Evolutionary conservation across 306 rosid species (phyloP), one percentile per base, ranked within the genome.

Genomic region (Quercus aquifolioides): DNA sequence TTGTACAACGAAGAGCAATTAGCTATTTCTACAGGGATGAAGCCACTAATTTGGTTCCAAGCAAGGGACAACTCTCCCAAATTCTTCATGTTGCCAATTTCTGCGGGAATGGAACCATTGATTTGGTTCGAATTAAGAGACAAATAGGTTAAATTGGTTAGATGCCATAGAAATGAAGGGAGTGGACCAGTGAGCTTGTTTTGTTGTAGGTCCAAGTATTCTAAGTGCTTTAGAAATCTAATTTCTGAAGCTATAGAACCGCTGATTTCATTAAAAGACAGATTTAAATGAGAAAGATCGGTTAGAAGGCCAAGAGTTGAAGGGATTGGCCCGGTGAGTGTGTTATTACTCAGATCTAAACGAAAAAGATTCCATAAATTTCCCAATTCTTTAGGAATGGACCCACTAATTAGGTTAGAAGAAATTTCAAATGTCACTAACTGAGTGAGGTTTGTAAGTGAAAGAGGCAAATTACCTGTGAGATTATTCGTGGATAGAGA

Each of bases 321-420:
- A 58, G 65, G 65, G 31, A 58, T 21, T 58, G 65, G 4, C 11
- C 65, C 31, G 1, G 4, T 20, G 28, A 58, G 4, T 4, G 4
- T 1, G 28, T 58, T 58, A 7, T 11, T 21, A 4, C 13, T 20
- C 65, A 58, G 1, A 10, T 9, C 4, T 49, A 49, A 49, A 2
- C 0, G 0, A 46, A 0, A 49, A 49, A 49, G 17, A 12, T 12
- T 10, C 15, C 11, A 11, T 12, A 46, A 46, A 46, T 12, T 11
- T 46, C 4, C 52, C 4, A 46, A 46, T 46, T 46, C 14, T 10
- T 46, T 46, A 3, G 13, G 52, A 11, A 11, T 46, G 52, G 52
- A 46, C 3, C 14, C 52, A 0, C 52, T 10, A 8, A 46, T 46
- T 46, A 10, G 52, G 13, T 46, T 46, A 46, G 52, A 46, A 46